These are phyloP conservation scores for Shiraia bambusicola DNA, from an alignment of 2,329 filamentous ascomycete genomes.

Conservation along the genomic window DNA sequence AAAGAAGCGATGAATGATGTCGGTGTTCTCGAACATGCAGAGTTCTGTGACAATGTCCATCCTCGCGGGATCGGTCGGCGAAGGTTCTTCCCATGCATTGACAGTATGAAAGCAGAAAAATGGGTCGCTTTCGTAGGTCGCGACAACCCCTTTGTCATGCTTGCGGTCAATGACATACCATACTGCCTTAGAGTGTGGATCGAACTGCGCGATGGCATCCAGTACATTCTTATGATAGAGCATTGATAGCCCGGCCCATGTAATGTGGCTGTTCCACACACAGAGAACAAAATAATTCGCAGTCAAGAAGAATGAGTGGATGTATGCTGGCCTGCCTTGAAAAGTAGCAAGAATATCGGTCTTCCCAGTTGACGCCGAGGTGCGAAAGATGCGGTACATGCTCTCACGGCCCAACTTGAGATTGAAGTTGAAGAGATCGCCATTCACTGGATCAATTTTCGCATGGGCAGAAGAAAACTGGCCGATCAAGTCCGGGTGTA, in stretches of 20 bases:
- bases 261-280: conserved; percentile 66
- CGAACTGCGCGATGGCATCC: conserved; percentile 67
- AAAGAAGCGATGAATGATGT: conserved; percentile 68
- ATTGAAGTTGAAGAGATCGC: conserved; percentile 81
- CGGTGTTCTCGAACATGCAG: conserved; percentile 62
- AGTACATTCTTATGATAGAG: conserved; percentile 67
- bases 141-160: conserved; percentile 64
- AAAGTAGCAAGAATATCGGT: conserved; percentile 73
- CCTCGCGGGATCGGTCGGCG: conserved; percentile 34
- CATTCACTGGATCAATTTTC: conserved; percentile 68
- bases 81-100: conserved; percentile 71
- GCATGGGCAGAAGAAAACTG: conserved; percentile 70
- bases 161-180: conserved; percentile 77
- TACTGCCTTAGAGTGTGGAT: conserved; percentile 56
- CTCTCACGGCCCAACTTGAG: conserved; percentile 60
- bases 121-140: conserved; percentile 65
- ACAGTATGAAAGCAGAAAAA: conserved; percentile 80
- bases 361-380: conserved; percentile 62
- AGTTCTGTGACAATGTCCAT: conserved; percentile 66
- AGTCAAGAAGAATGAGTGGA: conserved; percentile 81
- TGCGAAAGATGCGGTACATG: conserved; percentile 70
- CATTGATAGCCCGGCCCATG: conserved; percentile 59
- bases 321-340: conserved; percentile 62
- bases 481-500: conserved; percentile 71
- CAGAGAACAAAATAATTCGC: conserved; percentile 71